Base-by-base conservation (phyloP, 305 asterid genomes). In the Solanum hybrid region DNA sequence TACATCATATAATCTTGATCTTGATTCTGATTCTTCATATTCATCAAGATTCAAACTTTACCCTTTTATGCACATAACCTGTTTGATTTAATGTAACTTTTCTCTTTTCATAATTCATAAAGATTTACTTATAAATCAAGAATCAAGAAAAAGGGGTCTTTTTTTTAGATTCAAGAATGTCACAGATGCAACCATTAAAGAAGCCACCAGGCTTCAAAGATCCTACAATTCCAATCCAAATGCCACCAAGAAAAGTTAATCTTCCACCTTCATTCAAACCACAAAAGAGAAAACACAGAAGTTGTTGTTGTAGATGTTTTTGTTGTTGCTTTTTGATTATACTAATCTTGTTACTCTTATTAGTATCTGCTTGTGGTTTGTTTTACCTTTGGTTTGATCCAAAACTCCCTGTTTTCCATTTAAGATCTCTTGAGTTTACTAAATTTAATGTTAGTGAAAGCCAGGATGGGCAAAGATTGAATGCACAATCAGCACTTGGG, bases 361-460 rank as follows among this genome's bases (percentile, higher is more conserved):
- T 89, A 26, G 85, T 89, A 8, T 91, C 89, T 2, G 91, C 92
- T 77, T 51, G 40, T 46, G 74, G 87, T 83, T 7, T 92, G n/a
- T 91, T 95, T 84, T 94, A 91, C 90, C 86, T 94, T 8, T 92
- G 91, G 93, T 93, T 92, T 92, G 87, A 91, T 82, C 98, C 98
- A 51, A 94, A 93, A n/a, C 92, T 92, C 83, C 98, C 97, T 1
- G 88, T 85, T 36, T 77, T 96, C 92, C 88, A 81, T 89, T 61
- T 96, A 14, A 91, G 89, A 31, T 94, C 96, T 31, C 87, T 94
- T 86, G 26, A 89, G 4, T 90, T 94, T 90, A 77, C 89, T 3
- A 91, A 89, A 73, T 92, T 94, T 89, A 89, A 93, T 20, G 79
- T 94, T 77, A 86, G 77, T 86, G 16, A 51, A 6, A 22, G 87